Evolutionary conservation across 208 protist genomes (phyloP), one percentile per base, ranked within the genome.

Genomic region (Angomonas deanei): DNA sequence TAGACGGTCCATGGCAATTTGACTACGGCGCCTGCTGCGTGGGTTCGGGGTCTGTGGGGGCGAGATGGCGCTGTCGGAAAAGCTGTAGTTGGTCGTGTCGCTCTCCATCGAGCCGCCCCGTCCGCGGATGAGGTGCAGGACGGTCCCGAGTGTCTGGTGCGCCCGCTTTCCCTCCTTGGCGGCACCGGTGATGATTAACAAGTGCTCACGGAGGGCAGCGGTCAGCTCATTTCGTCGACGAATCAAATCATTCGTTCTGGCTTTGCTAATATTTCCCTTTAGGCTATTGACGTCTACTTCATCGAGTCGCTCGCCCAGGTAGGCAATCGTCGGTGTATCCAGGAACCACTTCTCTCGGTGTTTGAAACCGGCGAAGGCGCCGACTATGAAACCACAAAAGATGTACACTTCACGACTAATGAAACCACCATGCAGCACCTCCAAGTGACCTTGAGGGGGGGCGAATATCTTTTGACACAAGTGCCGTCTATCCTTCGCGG

Each of bases 311-410:
- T 66, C 61, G 34, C 71, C 78, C 5, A 84, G 63, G 19, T 76
- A 66, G n/a, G 66, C 66, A 8, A 80, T 65, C 74, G 74, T 81
- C 19, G 72, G 66, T 13, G 59, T 70, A 62, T 81, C 78, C 1
- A 84, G 32, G 62, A 70, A 78, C 78, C 78, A 84, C 66, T 64
- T 67, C 11, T 76, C 71, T 0, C 61, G 55, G 61, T 71, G 63
- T 10, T 72, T 66, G 4, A 56, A 50, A 1, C 5, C 47, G n/a
- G 78, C 42, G 26, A 84, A 84, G 11, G 56, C 34, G 0, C 21
- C 53, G 54, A 76, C 62, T 58, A 72, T 76, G 31, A 58, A 26
- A 19, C 66, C 70, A 64, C 80, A 59, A 3, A 36, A 27, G 0
- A 59, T n/a, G 56, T 75, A 80, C 39, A 68, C 23, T 17, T 56